phyloP scores from a whole-genome alignment of 805 yeast species.

The Priceomyces melissophilus region DNA sequence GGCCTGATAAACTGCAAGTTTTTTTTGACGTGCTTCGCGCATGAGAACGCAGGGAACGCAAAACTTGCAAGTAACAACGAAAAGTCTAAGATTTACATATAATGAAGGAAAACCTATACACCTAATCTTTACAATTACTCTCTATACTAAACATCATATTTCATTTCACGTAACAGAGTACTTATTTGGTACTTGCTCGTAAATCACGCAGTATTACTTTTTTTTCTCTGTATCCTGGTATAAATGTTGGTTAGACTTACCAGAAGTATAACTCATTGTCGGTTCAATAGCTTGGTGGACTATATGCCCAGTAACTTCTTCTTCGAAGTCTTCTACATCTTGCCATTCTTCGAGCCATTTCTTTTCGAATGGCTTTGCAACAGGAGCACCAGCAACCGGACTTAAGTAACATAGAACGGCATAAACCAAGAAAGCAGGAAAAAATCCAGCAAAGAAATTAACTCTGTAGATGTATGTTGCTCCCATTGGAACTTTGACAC shows the following conservation, averaged over 20 bases:
- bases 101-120: too few species aligned
- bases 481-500: constrained; percentile 73
- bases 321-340: constrained; percentile 62
- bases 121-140: too few species aligned
- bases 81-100: too few species aligned
- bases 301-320: constrained; percentile 30
- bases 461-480: constrained; percentile 71
- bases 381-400: constrained; percentile 46
- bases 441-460: constrained; percentile 75
- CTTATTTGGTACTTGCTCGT: too few species aligned
- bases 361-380: constrained; percentile 40
- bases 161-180: too few species aligned
- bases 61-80: too few species aligned
- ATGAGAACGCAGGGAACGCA: too few species aligned
- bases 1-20: too few species aligned
- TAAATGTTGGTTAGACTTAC: constrained; percentile 2
- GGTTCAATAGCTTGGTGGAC: constrained; percentile 17
- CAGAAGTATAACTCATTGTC: constrained; percentile 10
- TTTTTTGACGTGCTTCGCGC: too few species aligned
- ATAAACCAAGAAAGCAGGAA: constrained; percentile 54
- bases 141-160: too few species aligned
- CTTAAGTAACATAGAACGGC: constrained; percentile 47
- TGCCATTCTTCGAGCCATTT: constrained; percentile 64
- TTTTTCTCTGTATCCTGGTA: constrained; percentile 1
- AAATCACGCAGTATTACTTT: too few species aligned